Base-by-base conservation (phyloP, 352 stramenopile species). In the Phytophthora citrophthora region DNA sequence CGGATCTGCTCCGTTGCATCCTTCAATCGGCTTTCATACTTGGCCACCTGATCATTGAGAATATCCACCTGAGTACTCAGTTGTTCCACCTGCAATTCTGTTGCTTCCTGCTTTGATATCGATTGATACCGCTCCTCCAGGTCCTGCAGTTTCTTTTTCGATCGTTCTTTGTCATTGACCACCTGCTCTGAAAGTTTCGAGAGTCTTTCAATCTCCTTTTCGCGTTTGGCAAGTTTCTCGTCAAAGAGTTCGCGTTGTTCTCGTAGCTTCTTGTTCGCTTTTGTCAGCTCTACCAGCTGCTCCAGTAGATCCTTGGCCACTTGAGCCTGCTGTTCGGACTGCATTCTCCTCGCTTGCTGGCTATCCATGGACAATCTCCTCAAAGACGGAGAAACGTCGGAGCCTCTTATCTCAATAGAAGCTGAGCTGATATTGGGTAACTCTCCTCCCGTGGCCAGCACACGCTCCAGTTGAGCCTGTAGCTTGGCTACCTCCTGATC, bases 11-110 rank as follows among this genome's bases (percentile, higher is more conserved):
- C 69, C 23, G 76, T 80, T 1, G 82, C 73, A 20, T 89, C 80
- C 54, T 81, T 84, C 1, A 95, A 62, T 32, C 81, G 79, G n/a
- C 65, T 69, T 48, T 95, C 87, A 56, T 95, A 93, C 65, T 90
- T 93, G 23, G 77, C 82, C 20, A 93, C 84, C 46, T 95, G 85
- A 44, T 83, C 83, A 55, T 92, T 95, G 10, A 95, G 61, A 12
- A 92, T 59, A 52, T 93, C 81, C 11, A 95, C 78, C 55, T 93
- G 87, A 0, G 68, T 74, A 24, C 68, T 80, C 43, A 94, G 43
- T 63, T 94, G 85, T 18, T 93, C 82, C 7, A 93, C 77, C 43
- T 89, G 83, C 15, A 95, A 40, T 13, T 88, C 68, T 7, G 69
- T 68, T 1, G 77, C 74, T 18, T 91, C 73, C 46, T 88, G 67